phyloP scores from a whole-genome alignment of 2,329 filamentous ascomycete genomes.

The Leptographium flavum region DNA sequence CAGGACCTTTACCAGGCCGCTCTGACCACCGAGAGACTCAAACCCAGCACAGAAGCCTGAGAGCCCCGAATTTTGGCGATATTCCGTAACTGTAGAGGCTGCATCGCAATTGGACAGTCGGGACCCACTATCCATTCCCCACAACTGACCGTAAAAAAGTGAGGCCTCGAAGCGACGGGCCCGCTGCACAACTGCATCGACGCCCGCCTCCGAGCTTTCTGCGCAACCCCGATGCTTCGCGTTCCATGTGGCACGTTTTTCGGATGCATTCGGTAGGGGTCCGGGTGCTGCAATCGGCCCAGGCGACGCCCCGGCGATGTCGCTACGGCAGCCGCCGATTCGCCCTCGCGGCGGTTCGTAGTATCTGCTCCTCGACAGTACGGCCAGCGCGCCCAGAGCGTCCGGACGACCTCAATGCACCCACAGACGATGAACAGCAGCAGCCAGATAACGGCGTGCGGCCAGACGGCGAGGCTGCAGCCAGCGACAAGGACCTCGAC shows the following conservation, averaged over 20 bases:
- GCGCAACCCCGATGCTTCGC: constrained; percentile 1
- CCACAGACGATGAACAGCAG: background rate
- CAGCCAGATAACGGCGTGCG: background rate
- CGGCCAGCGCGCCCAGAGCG: background rate
- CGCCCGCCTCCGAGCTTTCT: background rate
- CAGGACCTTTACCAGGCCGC: constrained; percentile 19
- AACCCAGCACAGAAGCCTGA: constrained; percentile 9
- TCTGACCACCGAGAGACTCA: constrained; percentile 12
- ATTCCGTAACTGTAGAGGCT: too few species aligned
- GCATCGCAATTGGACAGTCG: too few species aligned
- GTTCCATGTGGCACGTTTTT: constrained; percentile 1
- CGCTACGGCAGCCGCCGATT: background rate
- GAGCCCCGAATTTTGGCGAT: background rate
- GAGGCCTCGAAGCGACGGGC: too few species aligned
- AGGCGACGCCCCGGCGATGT: constrained; percentile 2
- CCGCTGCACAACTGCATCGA: too few species aligned
- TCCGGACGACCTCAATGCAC: constrained; percentile 3
- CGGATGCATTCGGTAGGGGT: constrained; percentile 16
- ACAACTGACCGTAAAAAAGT: background rate
- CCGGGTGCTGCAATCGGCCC: constrained; percentile 13
- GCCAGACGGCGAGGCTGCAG: background rate
- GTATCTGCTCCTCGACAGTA: constrained; percentile 3
- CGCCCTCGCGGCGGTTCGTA: background rate
- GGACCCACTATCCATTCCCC: too few species aligned
- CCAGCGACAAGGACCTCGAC: too few species aligned